phyloP scores from a whole-genome alignment of 768 basidiomycete species.

The Pulveroboletus sp. region DNA sequence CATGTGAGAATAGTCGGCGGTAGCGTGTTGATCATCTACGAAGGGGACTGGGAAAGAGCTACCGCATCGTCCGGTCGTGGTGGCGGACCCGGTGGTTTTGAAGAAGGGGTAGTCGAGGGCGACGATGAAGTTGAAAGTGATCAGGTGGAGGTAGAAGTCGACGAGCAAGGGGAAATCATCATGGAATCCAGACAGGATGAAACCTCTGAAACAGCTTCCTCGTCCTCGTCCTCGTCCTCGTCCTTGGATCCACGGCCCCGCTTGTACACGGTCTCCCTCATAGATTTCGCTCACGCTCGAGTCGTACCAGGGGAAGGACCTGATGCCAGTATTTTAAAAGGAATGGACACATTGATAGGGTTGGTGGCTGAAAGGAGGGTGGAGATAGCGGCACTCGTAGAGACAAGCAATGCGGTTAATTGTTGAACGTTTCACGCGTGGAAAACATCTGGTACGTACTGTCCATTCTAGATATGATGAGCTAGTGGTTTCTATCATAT shows the following conservation, averaged over 20 bases:
- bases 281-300: slow-evolving; percentile 93
- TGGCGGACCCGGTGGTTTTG: slow-evolving; percentile 21
- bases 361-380: slow-evolving; percentile 59
- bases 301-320: slow-evolving; percentile 67
- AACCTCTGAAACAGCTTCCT: slow-evolving; percentile 27
- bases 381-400: slow-evolving; percentile 31
- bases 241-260: slow-evolving; percentile 7
- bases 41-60: slow-evolving; percentile 50
- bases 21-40: slow-evolving; percentile 81
- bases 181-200: slow-evolving; percentile 17
- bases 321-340: slow-evolving; percentile 74
- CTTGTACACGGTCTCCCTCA: slow-evolving; percentile 66
- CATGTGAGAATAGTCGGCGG: slow-evolving; percentile 82
- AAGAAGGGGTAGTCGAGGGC: slow-evolving; percentile 30
- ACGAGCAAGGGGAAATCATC: slow-evolving; percentile 25
- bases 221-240: slow-evolving; percentile 43
- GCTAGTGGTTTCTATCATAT: too few species aligned
- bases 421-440: not conserved
- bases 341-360: slow-evolving; percentile 61
- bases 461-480: too few species aligned
- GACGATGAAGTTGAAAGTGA: slow-evolving; percentile 39
- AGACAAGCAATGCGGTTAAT: not conserved
- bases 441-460: too few species aligned
- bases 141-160: slow-evolving; percentile 35
- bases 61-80: slow-evolving; percentile 33